Evolutionary conservation across 352 stramenopile species (phyloP).

Genomic region (Hyaloperonospora arabidopsidis): DNA sequence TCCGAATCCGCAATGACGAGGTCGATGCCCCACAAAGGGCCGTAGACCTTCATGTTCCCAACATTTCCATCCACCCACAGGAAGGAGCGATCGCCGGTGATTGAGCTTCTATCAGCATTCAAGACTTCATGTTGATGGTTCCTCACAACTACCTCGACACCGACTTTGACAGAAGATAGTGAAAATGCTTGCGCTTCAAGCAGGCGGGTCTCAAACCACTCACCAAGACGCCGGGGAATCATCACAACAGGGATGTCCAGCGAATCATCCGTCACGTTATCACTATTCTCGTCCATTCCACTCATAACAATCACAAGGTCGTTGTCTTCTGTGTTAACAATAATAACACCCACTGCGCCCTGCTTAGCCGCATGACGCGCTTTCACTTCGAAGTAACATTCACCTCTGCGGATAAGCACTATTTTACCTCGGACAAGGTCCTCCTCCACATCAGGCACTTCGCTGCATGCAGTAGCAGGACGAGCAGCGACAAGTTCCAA

Average conservation of each 20-base stretch:
- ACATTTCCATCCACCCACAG: conserved; percentile 39
- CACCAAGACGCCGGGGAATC: conserved; percentile 48
- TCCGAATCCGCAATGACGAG: conserved; percentile 18
- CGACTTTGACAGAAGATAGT: conserved; percentile 23
- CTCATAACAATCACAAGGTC: conserved; percentile 79
- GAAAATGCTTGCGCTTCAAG: conserved; percentile 14
- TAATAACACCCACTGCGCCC: conserved; percentile 46
- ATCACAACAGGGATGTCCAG: conserved; percentile 52
- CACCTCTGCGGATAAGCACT: conserved; percentile 42
- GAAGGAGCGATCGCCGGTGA: conserved; percentile 19
- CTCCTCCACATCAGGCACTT: conserved; percentile 24
- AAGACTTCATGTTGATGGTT: conserved; percentile 18
- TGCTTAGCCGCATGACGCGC: conserved; percentile 39
- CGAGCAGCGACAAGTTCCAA: conserved; percentile 41
- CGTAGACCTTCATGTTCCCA: conserved; percentile 40
- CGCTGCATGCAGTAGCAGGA: conserved; percentile 45
- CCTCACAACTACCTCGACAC: conserved; percentile 35
- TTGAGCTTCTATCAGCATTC: conserved; percentile 10
- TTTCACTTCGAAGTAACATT: conserved; percentile 74
- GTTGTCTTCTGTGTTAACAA: conserved; percentile 58
- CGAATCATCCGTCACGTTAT: conserved; percentile 11
- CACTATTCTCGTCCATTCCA: conserved; percentile 21
- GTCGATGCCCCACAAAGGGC: conserved; percentile 52
- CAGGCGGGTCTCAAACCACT: conserved; percentile 40
- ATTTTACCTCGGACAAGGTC: conserved; percentile 37